Evolutionary conservation across 495 filamentous ascomycete genomes (phyloP).

Genomic region (Daldinia vernicosa): DNA sequence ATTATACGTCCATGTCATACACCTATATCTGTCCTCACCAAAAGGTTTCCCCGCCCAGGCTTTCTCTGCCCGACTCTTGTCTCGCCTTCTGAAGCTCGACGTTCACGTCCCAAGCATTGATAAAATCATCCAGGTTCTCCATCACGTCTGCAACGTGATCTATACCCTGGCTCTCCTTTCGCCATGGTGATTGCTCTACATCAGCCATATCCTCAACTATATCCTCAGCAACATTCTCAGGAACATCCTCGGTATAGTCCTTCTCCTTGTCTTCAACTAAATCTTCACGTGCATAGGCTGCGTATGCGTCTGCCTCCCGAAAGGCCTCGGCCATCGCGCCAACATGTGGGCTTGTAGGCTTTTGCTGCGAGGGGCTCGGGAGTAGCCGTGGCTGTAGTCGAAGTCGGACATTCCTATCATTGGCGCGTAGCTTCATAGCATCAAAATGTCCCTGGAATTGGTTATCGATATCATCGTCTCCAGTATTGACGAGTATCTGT

Average conservation of each 20-base stretch:
- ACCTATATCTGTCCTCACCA: neutral
- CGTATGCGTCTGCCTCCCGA: conserved; percentile 40
- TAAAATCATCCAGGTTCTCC: conserved; percentile 54
- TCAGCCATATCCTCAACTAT: conserved; percentile 21
- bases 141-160: conserved; percentile 57
- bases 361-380: conserved; percentile 54
- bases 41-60: neutral
- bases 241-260: neutral
- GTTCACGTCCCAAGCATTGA: conserved; percentile 54
- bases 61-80: conserved; percentile 22
- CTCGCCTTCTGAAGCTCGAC: conserved; percentile 47
- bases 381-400: conserved; percentile 40
- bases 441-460: conserved; percentile 51
- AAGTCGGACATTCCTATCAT: conserved; percentile 7
- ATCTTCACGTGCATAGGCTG: neutral
- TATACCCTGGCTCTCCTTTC: conserved; percentile 32
- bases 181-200: conserved; percentile 35
- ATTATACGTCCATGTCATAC: conserved; percentile 1
- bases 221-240: neutral
- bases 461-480: conserved; percentile 32
- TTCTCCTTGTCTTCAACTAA: neutral
- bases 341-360: conserved; percentile 48
- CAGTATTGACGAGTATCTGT: conserved; percentile 8
- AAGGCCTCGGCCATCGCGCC: conserved; percentile 56
- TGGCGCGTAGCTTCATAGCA: conserved; percentile 42